Conservation (phyloP, 768 basidiomycete genomes). For the Kwoniella pini region DNA sequence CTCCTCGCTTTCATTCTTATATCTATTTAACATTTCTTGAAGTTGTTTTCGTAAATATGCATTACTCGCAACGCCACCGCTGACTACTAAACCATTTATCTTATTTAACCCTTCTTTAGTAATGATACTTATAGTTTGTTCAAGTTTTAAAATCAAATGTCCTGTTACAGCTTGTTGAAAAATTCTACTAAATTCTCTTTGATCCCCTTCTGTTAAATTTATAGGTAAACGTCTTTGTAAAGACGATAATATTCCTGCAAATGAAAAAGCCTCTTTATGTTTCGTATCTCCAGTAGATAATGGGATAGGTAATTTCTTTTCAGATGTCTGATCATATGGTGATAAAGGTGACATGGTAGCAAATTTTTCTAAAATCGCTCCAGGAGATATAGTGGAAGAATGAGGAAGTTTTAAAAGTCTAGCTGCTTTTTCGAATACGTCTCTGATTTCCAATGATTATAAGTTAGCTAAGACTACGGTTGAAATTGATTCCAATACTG, state of each 20-base stretch:
- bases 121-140: constrained; percentile 57
- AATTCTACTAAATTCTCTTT: constrained; percentile 62
- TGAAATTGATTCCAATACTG: no score
- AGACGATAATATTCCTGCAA: constrained; percentile 70
- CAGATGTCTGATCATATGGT: constrained; percentile 23
- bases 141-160: constrained; percentile 75
- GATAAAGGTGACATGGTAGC: constrained; percentile 26
- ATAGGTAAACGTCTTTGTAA: constrained; percentile 65
- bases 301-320: constrained; percentile 29
- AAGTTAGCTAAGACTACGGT: no score
- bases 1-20: not conserved
- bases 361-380: constrained; percentile 32
- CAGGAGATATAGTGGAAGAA: constrained; percentile 19
- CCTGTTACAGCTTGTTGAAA: constrained; percentile 73
- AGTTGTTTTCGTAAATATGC: constrained; percentile 58
- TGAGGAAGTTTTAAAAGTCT: constrained; percentile 65
- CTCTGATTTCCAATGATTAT: no score
- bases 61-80: constrained; percentile 94
- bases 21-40: constrained; percentile 25
- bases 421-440: constrained; percentile 80
- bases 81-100: constrained; percentile 67
- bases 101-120: not conserved
- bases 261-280: constrained; percentile 70
- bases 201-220: constrained; percentile 22
- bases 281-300: constrained; percentile 13